Percentiles rank a stretch among this genome's conserved stretches.
Conservation (phyloP, 495 filamentous ascomycete genomes). For the Lindgomyces ingoldianus region DNA sequence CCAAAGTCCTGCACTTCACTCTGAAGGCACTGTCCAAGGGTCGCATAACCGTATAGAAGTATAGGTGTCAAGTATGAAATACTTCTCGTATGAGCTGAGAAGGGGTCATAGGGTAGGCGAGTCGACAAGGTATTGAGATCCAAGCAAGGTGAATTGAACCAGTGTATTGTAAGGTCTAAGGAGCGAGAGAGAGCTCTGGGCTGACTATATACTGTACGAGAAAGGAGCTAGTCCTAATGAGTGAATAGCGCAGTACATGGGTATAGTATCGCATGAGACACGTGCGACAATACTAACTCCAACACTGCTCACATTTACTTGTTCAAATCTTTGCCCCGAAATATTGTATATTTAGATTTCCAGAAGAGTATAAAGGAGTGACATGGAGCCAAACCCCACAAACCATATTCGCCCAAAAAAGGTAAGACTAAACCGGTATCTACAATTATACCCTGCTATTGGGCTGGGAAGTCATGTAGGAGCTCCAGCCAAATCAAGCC, state of each 20-base stretch:
- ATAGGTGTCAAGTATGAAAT: neutral
- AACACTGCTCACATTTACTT: neutral
- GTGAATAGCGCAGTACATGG: too few species aligned
- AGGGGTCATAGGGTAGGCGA: too few species aligned
- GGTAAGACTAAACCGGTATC: neutral
- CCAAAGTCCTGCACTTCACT: too few species aligned
- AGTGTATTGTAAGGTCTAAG: too few species aligned
- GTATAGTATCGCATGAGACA: too few species aligned
- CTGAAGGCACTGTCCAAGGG: neutral
- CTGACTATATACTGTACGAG: too few species aligned
- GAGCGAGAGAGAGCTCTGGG: too few species aligned
- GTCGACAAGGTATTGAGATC: too few species aligned
- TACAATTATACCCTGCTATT: neutral
- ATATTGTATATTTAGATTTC: neutral
- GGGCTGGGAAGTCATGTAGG: neutral
- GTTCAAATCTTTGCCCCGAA: neutral
- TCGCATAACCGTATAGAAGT: neutral
- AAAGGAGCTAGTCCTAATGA: too few species aligned
- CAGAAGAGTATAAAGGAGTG: neutral
- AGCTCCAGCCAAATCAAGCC: neutral
- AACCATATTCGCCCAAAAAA: neutral
- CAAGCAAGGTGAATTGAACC: too few species aligned
- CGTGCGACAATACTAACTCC: neutral
- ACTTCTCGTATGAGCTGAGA: too few species aligned
- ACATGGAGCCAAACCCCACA: neutral